Base-by-base conservation (phyloP, 495 filamentous ascomycete genomes). In the Amniculicola lignicola region DNA sequence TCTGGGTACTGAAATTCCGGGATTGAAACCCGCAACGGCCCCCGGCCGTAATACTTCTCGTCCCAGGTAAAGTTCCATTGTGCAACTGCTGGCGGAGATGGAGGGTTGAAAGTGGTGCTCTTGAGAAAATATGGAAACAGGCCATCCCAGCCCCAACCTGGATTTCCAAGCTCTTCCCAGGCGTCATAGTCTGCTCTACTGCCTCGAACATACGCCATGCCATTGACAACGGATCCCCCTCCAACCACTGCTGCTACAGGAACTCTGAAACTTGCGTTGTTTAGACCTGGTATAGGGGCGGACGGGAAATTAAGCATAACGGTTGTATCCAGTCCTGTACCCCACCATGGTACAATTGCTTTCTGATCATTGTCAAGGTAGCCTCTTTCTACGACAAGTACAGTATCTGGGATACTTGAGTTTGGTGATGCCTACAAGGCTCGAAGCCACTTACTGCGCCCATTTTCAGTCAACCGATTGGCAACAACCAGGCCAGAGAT, bases 1-100 rank as follows among this genome's bases (percentile, higher is more conserved):
- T 67, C 67, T 63, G 70, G 72, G 51, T 63, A 77, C 36, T 70
- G 70, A 44, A 67, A 76, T 54, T 63, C 68, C 11, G 74, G 69
- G 27, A 74, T 75, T 2, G 70, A 69, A 28, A 69, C 64, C 27
- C 74, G 64, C 3, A 77, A 46, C 2, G 73, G 75, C 4, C 75
- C 75, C 25, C 16, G 61, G 1, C 72, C 75, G 21, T 71, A 72
- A 14, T 67, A 62, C 2, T 65, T 53, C 5, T 59, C 61, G 54
- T 75, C 71, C 39, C 67, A 76, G 3, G 75, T 71, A 33, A 76
- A 43, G 14, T 31, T 36, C 16, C 45, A 54, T 38, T 52, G 48
- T 18, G 42, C 16, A 19, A 19, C 16, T 28, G 2, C 29, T 9
- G 3, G 29, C 9, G 7, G 29, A 48, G 11, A 28, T 10, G 59